phyloP scores from a whole-genome alignment of 2,329 filamentous ascomycete genomes.

The Byssothecium circinans region DNA sequence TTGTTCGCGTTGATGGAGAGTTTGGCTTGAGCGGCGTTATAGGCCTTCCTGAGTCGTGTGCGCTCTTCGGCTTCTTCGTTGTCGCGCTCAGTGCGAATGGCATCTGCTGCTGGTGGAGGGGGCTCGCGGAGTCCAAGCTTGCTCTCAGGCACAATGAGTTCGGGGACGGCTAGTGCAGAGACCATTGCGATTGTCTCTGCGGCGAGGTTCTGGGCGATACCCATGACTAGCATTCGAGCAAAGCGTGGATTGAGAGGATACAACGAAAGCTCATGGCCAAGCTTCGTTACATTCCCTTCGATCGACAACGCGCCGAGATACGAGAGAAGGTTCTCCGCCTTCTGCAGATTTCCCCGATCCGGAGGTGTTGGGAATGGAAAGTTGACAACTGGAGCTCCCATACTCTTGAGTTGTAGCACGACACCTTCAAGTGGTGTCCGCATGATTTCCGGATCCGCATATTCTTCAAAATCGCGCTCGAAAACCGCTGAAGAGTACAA shows the following conservation, averaged over 20 bases:
- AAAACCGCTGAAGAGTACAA: conserved; percentile 94
- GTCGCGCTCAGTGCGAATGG: conserved; percentile 63
- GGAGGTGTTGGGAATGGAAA: conserved; percentile 96
- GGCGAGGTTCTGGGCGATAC: conserved; percentile 78
- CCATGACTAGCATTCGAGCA: conserved; percentile 87
- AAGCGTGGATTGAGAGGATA: conserved; percentile 92
- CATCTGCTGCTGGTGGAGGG: conserved; percentile 45
- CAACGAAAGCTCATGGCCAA: conserved; percentile 79
- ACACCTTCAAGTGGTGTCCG: conserved; percentile 88
- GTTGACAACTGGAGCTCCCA: conserved; percentile 88
- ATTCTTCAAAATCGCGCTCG: conserved; percentile 83
- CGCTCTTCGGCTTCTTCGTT: conserved; percentile 71
- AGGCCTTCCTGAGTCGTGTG: conserved; percentile 64
- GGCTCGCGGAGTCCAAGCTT: conserved; percentile 67
- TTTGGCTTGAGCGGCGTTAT: conserved; percentile 73
- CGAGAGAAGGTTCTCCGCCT: conserved; percentile 81
- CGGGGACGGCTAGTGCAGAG: conserved; percentile 82
- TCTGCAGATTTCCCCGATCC: conserved; percentile 71
- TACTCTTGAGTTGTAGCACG: conserved; percentile 90
- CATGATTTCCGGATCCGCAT: conserved; percentile 84
- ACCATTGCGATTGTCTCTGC: conserved; percentile 87
- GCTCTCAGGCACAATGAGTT: conserved; percentile 81
- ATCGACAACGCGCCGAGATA: conserved; percentile 80
- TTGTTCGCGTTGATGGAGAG: conserved; percentile 76
- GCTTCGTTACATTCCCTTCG: conserved; percentile 73